Evolutionary conservation across 192 early-diverging fungal species (phyloP), one percentile per base, ranked within the genome.

Genomic region (Coemansia brasiliensis): DNA sequence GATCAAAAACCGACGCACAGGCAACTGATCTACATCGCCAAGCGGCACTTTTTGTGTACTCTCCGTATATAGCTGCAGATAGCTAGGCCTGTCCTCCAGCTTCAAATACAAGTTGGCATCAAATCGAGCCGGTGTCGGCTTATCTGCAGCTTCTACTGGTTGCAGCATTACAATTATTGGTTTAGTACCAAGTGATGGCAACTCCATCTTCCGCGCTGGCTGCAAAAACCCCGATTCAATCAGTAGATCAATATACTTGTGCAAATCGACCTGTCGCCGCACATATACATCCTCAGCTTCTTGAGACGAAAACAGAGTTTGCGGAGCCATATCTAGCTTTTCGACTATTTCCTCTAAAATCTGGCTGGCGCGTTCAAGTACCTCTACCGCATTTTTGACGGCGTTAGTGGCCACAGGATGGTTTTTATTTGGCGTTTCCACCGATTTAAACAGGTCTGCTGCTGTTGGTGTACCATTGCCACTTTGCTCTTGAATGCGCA

Each of bases 1-100:
- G 1, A 99, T 80, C 69, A 99, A 83, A 25, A 99, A 83, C 69
- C 98, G 92, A 2, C 96, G 88, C 21, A 94, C 81, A 10, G 96
- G 95, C 20, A 81, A 57, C 55, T 67, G 76, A 25, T 77, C 62
- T 22, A 57, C 65, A 41, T 38, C 52, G 24, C 44, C 37, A 65
- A 71, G 50, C 39, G 52, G 50, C 10, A 60, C 59, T 13, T 78
- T 65, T 16, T 81, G 80, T 1, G 83, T 65, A 21, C 81, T 83
- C 29, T 91, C 61, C 9, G 94, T 72, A 35, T 74, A 78, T 17
- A 91, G 83, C 61, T 95, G 94, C 55, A 97, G 88, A 41, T 89
- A 83, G 16, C 84, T 77, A 45, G 95, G 93, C 72, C 93, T 94
- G n/a, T 95, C 88, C 3, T 94, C 65, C 27, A 98, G 80, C 21